A percentile compares a stretch with the other conserved stretches of the same genome.
These are phyloP conservation scores for Penicillium coprophilum DNA, from an alignment of 495 filamentous ascomycete genomes.

Conservation along the genomic window DNA sequence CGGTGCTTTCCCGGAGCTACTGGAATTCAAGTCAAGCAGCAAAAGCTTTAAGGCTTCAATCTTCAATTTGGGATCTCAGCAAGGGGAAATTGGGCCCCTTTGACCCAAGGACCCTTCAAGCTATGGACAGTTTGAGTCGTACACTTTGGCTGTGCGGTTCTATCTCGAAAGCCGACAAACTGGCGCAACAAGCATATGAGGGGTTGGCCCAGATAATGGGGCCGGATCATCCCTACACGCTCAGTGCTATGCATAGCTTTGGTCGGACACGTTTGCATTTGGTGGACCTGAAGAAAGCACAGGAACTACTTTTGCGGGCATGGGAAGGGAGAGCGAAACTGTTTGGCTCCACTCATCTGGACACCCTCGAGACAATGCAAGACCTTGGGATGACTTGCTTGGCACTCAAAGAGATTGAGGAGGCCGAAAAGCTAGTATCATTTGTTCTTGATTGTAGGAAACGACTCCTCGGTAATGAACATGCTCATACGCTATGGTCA, in stretches of 20 bases:
- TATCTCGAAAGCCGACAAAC: background rate
- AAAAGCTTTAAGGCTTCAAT: constrained; percentile 7
- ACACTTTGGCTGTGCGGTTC: constrained; percentile 8
- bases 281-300: constrained; percentile 5
- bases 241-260: constrained; percentile 9
- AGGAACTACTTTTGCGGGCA: constrained; percentile 5
- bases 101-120: constrained; percentile 8
- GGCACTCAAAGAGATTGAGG: constrained; percentile 11
- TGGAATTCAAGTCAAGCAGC: constrained; percentile 6
- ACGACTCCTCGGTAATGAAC: constrained; percentile 30
- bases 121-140: constrained; percentile 6
- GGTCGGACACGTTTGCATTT: constrained; percentile 6
- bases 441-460: constrained; percentile 24
- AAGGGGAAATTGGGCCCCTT: constrained; percentile 4
- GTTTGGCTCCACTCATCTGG: constrained; percentile 4
- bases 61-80: background rate
- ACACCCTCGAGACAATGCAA: constrained; percentile 11
- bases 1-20: constrained; percentile 5
- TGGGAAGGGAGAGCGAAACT: constrained; percentile 8
- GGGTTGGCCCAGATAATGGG: constrained; percentile 3
- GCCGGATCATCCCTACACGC: constrained; percentile 5
- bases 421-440: constrained; percentile 25
- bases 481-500: constrained; percentile 37
- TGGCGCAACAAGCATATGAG: constrained; percentile 8
- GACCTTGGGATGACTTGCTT: constrained; percentile 8